Base-by-base conservation (phyloP, 2,329 filamentous ascomycete genomes). In the Sarocladium kiliense region DNA sequence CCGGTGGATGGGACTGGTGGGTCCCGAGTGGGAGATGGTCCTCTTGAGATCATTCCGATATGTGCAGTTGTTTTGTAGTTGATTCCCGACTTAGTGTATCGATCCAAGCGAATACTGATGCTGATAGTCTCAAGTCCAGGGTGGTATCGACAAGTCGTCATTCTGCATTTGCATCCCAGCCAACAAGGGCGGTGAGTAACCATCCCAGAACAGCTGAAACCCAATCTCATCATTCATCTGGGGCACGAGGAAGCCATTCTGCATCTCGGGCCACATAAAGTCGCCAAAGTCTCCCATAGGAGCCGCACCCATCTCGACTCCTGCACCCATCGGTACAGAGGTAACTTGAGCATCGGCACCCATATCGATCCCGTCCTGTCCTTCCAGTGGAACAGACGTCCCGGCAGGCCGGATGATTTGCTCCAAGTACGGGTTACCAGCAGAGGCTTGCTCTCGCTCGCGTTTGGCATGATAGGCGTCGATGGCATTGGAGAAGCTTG, bases 141-240 rank as follows among this genome's bases (percentile, higher is more conserved):
- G 47, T 21, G 47, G 9, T 18, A 51, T 36, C 18, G 47, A 51
- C 47, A 51, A 36, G 47, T 51, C 47, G 47, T 51, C 47, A 27
- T 51, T 51, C 47, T 51, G 47, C 47, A 51, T 51, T 19, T 51
- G 47, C 47, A 51, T 51, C 3, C 47, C 47, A 9, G 47, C 47
- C 9, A 36, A 18, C 18, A 51, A 14, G 3, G 47, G 47, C 12
- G 47, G 47, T 14, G 47, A 51, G 19, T 51, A 51, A 2, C 47
- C 47, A 16, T 51, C 47, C 47, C 47, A 51, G 47, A 51, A 51
- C 14, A 51, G 19, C 19, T 51, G 47, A 16, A 51, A 51, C 10
- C 47, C 47, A n/a, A 51, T 51, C 27, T 51, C 47, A 27, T 51
- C 47, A 23, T 34, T 34, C 47, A 51, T 51, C 47, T 51, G 47